These are phyloP conservation scores for Dactylonectria estremocensis DNA, from an alignment of 2,329 filamentous ascomycete species.

Conservation along the genomic window DNA sequence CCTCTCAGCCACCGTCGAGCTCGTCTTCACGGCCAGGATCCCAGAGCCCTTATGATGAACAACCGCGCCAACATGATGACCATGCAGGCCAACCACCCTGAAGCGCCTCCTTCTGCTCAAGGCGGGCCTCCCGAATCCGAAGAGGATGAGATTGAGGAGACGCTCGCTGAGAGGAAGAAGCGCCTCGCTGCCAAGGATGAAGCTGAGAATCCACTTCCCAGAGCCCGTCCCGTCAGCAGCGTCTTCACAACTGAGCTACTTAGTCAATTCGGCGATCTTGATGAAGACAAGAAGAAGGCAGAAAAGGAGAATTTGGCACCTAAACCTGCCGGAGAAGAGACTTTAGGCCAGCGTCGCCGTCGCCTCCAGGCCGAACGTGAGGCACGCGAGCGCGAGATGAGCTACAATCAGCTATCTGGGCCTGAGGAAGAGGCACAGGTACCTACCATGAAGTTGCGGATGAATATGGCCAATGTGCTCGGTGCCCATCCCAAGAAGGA, in stretches of 20 bases:
- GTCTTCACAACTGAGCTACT: constrained; percentile 81
- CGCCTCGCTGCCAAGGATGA: constrained; percentile 74
- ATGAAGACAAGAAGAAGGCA: constrained; percentile 56
- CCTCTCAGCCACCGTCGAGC: constrained; percentile 85
- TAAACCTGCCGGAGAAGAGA: constrained; percentile 74
- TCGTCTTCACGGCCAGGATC: constrained; percentile 77
- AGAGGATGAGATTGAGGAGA: constrained; percentile 74
- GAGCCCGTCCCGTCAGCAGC: constrained; percentile 72
- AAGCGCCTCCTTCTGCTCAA: constrained; percentile 43
- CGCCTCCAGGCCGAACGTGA: constrained; percentile 80
- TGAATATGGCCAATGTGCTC: constrained; percentile 74
- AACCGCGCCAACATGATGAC: constrained; percentile 62
- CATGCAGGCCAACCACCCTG: constrained; percentile 51
- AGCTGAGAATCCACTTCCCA: constrained; percentile 62
- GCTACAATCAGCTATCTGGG: constrained; percentile 49
- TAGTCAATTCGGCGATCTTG: constrained; percentile 71
- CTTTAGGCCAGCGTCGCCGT: constrained; percentile 82
- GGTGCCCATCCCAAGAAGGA: constrained; percentile 60
- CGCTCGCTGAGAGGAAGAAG: constrained; percentile 75
- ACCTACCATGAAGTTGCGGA: constrained; percentile 49
- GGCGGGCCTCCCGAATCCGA: constrained; percentile 59
- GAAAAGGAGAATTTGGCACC: constrained; percentile 62
- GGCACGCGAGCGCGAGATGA: constrained; percentile 72
- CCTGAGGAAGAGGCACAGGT: constrained; percentile 27
- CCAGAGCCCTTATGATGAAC: constrained; percentile 57